Percentiles rank a stretch among this genome's conserved stretches.
phyloP scores from a whole-genome alignment of 305 asterid species.

The Fraxinus floribunda region DNA sequence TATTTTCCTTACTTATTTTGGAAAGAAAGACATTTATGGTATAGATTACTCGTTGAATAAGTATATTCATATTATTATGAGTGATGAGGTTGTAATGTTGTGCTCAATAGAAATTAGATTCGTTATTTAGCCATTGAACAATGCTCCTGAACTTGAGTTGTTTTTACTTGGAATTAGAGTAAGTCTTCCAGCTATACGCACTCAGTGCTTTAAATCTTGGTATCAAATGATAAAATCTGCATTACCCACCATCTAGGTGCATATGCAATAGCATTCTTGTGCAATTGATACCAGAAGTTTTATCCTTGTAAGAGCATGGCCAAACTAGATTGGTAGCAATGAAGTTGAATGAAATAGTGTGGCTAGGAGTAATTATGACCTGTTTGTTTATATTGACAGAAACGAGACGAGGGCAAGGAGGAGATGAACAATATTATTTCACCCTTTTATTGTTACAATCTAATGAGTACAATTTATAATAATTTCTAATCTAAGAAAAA shows the following conservation, averaged over 20 bases:
- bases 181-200: neutral
- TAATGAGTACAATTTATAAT: too few relatives aligned
- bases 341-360: constrained; percentile 4
- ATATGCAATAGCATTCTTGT: neutral
- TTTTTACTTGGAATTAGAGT: neutral
- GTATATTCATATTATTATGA: neutral
- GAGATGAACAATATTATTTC: too few relatives aligned
- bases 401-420: too few relatives aligned
- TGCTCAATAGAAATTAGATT: neutral
- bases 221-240: neutral
- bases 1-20: too few relatives aligned
- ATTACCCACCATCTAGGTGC: neutral
- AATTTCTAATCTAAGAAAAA: too few relatives aligned
- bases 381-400: neutral
- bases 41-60: too few relatives aligned
- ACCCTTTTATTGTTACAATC: too few relatives aligned
- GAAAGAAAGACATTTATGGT: too few relatives aligned
- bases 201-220: neutral
- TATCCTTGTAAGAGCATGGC: neutral
- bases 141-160: neutral
- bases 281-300: neutral
- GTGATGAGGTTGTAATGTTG: neutral
- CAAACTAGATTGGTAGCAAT: neutral
- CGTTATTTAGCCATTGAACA: neutral
- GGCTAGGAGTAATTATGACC: neutral